Evolutionary conservation across 2,329 filamentous ascomycete species (phyloP), one percentile per base, ranked within the genome.

Genomic region (Stagonosporopsis cucurbitacearum): DNA sequence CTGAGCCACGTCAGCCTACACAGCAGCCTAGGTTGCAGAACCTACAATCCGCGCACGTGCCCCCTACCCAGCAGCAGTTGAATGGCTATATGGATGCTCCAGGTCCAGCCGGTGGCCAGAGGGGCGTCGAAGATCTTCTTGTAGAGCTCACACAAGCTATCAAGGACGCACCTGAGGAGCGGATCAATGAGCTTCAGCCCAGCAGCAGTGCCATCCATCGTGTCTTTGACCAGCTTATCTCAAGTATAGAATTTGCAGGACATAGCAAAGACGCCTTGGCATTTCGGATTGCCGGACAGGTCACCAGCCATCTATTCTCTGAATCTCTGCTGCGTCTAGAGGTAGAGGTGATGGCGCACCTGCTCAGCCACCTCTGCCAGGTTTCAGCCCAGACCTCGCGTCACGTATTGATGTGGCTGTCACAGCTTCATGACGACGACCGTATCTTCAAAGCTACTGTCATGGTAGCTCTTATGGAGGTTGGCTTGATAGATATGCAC

Each of bases 401-500:
- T 46, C 77, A 82, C 54, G 77, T 85, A 32, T 72, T 79, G 53
- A 79, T 79, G 66, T 82, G 79, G 76, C 75, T 84, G 40, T 75
- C 78, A 7, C 79, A 75, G 9, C 71, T 79, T 17, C 83, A 87
- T 50, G 83, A 87, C 50, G 81, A 86, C 39, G 74, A 75, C 62
- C 81, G 86, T 58, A 79, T 88, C 62, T 85, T 86, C 71, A 88
- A 88, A 60, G 80, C 86, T 19, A 79, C 81, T 12, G 84, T 87
- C 22, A 86, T 85, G 33, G 79, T 86, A 46, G 82, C 83, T 45
- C 78, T 89, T 28, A 81, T 88, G 56, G 81, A 84, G 58, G 82
- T 82, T 41, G 82, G 81, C 9, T 75, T 89, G 30, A 78, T 89
- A 65, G 85, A 88, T 57, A 79, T 88, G 57, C 81, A 83, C 53